A percentile compares a stretch with the other conserved stretches of the same genome.
Conservation (phyloP, 2,329 filamentous ascomycete species). For the Drechslerella stenobrocha region DNA sequence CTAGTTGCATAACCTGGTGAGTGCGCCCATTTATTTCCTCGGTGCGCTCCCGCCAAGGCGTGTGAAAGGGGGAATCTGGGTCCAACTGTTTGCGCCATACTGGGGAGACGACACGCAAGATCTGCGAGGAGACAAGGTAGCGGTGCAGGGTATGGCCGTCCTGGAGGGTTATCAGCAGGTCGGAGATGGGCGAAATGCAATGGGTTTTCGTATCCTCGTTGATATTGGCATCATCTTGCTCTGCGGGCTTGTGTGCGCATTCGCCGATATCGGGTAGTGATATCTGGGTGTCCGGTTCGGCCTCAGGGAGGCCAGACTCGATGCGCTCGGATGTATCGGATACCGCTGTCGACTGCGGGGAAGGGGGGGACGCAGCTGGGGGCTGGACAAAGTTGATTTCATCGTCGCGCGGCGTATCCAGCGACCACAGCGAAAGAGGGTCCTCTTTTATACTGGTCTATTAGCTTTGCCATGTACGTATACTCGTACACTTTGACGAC, state of each 20-base stretch:
- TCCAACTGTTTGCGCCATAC: constrained; percentile 36
- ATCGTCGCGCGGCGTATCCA: not conserved
- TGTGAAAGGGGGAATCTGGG: constrained; percentile 22
- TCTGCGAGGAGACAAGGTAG: constrained; percentile 42
- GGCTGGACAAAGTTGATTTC: not conserved
- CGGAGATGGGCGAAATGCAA: constrained; percentile 35
- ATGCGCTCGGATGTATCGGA: not conserved
- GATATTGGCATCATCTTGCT: too few relatives aligned
- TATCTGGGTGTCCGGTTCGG: not conserved
- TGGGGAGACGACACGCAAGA: constrained; percentile 30
- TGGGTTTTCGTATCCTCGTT: constrained; percentile 4
- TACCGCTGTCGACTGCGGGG: not conserved
- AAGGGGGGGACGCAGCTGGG: not conserved
- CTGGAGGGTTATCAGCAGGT: constrained; percentile 30
- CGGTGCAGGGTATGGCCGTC: not conserved
- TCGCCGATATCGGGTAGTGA: too few relatives aligned
- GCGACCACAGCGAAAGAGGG: not conserved
- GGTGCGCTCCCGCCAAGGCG: not conserved
- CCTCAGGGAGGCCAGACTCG: not conserved
- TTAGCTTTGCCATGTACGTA: not conserved
- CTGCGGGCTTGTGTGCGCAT: too few relatives aligned
- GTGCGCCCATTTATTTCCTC: constrained; percentile 1
- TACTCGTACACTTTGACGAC: not conserved
- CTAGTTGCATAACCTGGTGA: constrained; percentile 23
- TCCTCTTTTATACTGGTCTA: not conserved